Conservation (phyloP, 495 filamentous ascomycete genomes). For the Aspergillus sparsus region DNA sequence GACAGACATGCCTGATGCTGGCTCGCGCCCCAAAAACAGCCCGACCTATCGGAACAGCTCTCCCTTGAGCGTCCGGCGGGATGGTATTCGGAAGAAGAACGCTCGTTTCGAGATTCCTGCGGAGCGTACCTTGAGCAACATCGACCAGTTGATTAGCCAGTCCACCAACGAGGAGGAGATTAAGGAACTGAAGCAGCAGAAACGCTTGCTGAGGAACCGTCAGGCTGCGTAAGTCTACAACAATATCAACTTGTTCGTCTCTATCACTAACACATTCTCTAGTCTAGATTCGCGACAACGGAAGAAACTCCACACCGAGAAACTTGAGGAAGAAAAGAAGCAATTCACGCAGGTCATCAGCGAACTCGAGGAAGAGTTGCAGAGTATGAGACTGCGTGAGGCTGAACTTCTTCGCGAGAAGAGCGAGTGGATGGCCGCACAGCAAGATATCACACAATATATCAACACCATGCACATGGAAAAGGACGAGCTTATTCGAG, state of each 20-base stretch:
- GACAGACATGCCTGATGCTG: constrained; percentile 57
- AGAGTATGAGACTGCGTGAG: constrained; percentile 54
- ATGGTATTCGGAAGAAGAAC: constrained; percentile 99
- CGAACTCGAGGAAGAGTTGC: constrained; percentile 77
- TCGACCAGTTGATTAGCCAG: constrained; percentile 87
- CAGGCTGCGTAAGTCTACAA: constrained; percentile 81
- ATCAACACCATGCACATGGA: constrained; percentile 76
- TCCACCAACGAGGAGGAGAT: constrained; percentile 90
- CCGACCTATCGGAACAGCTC: constrained; percentile 78
- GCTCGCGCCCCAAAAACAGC: constrained; percentile 71
- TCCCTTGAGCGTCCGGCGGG: constrained; percentile 70
- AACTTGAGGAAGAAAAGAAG: constrained; percentile 96
- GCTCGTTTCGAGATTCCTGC: constrained; percentile 96
- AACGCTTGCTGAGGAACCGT: constrained; percentile 89
- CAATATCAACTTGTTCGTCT: constrained; percentile 15
- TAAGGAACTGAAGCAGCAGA: constrained; percentile 98
- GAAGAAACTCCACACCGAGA: constrained; percentile 98
- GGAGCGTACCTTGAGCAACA: constrained; percentile 90
- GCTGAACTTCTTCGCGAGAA: constrained; percentile 65
- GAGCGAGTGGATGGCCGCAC: constrained; percentile 64
- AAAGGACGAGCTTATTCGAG: constrained; percentile 87
- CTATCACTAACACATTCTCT: constrained; percentile 36
- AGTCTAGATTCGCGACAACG: constrained; percentile 95
- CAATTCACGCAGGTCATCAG: constrained; percentile 72
- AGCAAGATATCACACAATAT: constrained; percentile 71